These are phyloP conservation scores for Bolboschoenoplectus hybrid DNA, from an alignment of 202 grass and related monocot species.

Conservation along the genomic window DNA sequence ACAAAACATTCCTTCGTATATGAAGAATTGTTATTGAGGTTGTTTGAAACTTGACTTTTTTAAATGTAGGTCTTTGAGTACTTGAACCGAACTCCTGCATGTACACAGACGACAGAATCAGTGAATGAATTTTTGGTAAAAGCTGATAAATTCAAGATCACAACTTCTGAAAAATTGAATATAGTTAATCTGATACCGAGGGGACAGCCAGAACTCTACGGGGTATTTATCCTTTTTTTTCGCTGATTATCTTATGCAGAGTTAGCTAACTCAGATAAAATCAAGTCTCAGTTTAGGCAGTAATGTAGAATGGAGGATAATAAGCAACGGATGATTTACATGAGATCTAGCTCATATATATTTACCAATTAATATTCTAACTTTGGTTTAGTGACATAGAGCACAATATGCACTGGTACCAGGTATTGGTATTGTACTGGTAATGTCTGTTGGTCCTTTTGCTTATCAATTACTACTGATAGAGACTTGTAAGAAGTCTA, in stretches of 20 bases:
- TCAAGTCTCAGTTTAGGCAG: background rate
- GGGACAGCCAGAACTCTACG: constrained; percentile 50
- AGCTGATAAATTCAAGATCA: constrained; percentile 68
- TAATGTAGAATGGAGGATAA: background rate
- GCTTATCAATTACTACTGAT: background rate
- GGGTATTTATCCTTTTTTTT: constrained; percentile 52
- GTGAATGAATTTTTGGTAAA: constrained; percentile 58
- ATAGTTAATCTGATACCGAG: constrained; percentile 76
- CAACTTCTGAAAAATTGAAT: constrained; percentile 67
- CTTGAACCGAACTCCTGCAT: constrained; percentile 57
- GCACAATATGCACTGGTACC: background rate
- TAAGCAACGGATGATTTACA: background rate
- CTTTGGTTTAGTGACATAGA: background rate
- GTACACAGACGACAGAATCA: constrained; percentile 62
- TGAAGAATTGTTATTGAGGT: background rate
- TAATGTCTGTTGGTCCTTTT: constrained; percentile 5
- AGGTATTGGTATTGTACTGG: background rate
- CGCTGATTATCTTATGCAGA: background rate
- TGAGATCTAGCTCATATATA: background rate
- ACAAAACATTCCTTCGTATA: background rate
- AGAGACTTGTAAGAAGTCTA: background rate
- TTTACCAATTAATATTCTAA: background rate
- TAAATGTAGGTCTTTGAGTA: constrained; percentile 67
- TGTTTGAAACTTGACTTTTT: background rate
- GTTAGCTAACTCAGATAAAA: background rate